These are phyloP conservation scores for Exserohilum turcica DNA, from an alignment of 2,329 filamentous ascomycete genomes.

Conservation along the genomic window DNA sequence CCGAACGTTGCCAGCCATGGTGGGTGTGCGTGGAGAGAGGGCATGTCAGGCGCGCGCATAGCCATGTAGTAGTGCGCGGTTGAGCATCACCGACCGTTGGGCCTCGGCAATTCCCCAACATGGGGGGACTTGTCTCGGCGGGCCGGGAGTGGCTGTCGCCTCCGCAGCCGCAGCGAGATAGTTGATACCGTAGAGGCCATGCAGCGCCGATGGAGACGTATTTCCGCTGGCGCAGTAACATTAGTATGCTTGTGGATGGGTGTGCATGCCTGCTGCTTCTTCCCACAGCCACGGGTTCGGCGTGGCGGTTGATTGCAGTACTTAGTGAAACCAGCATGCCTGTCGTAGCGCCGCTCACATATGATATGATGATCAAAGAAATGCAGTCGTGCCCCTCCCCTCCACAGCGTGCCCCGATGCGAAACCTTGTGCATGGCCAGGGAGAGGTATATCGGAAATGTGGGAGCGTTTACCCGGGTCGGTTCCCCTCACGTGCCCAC, in stretches of 20 bases:
- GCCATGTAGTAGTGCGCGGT: conserved; percentile 23
- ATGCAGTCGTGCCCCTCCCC: too few species aligned
- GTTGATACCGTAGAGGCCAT: too few species aligned
- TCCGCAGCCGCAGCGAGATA: background rate
- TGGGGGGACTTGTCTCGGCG: conserved; percentile 15
- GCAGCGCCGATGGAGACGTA: too few species aligned
- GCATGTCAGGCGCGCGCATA: conserved; percentile 19
- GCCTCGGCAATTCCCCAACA: conserved; percentile 18
- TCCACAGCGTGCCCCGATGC: too few species aligned
- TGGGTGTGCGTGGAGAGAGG: conserved; percentile 23
- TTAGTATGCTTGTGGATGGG: too few species aligned
- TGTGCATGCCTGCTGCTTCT: too few species aligned
- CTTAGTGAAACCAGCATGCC: too few species aligned
- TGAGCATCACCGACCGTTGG: conserved; percentile 15
- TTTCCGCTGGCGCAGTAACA: too few species aligned
- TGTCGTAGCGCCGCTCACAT: too few species aligned
- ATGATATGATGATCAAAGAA: too few species aligned
- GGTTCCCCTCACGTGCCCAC: conserved; percentile 12
- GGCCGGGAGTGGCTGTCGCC: conserved; percentile 10
- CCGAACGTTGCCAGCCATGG: conserved; percentile 83
- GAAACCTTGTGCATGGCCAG: background rate
- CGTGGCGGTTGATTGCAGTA: too few species aligned
- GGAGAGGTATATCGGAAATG: background rate
- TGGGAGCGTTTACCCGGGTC: background rate
- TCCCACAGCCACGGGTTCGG: too few species aligned